Evolutionary conservation across 805 yeast species (phyloP).

Genomic region (Monosporozyma servazzii): DNA sequence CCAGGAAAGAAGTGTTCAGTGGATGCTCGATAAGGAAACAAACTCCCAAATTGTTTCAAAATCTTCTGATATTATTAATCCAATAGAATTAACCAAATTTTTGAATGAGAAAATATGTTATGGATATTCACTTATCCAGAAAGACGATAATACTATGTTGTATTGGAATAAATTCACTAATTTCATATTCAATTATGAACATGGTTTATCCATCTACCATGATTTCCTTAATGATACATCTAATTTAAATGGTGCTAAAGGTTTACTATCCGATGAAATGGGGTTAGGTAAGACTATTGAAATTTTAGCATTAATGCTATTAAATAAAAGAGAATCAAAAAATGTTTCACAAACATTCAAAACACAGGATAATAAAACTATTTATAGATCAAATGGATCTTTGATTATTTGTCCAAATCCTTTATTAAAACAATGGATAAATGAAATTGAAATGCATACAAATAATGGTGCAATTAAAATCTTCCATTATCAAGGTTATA

Average conservation of each 20-base stretch:
- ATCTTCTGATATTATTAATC: neutral
- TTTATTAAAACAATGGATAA: conserved; percentile 77
- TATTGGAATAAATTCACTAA: conserved; percentile 31
- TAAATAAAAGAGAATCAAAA: conserved; percentile 45
- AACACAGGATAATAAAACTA: conserved; percentile 14
- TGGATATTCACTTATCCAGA: conserved; percentile 21
- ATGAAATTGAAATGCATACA: conserved; percentile 47
- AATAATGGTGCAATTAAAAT: conserved; percentile 39
- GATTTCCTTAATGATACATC: conserved; percentile 3
- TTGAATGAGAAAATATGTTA: conserved; percentile 20
- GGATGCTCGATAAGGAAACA: conserved; percentile 26
- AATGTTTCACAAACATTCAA: conserved; percentile 2
- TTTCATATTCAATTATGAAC: conserved; percentile 14
- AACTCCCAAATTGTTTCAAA: neutral
- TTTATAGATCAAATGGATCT: conserved; percentile 52
- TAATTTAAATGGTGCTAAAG: conserved; percentile 30
- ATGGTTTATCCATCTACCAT: conserved; percentile 13
- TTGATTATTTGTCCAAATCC: conserved; percentile 81
- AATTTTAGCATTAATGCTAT: conserved; percentile 51
- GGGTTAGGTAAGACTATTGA: conserved; percentile 95
- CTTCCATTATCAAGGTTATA: conserved; percentile 54
- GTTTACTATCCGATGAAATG: conserved; percentile 89
- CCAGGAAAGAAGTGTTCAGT: conserved; percentile 25
- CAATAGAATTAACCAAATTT: conserved; percentile 9
- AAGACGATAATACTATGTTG: neutral